Conservation (phyloP, 208 protist species). For the Borovskyia barvae region DNA sequence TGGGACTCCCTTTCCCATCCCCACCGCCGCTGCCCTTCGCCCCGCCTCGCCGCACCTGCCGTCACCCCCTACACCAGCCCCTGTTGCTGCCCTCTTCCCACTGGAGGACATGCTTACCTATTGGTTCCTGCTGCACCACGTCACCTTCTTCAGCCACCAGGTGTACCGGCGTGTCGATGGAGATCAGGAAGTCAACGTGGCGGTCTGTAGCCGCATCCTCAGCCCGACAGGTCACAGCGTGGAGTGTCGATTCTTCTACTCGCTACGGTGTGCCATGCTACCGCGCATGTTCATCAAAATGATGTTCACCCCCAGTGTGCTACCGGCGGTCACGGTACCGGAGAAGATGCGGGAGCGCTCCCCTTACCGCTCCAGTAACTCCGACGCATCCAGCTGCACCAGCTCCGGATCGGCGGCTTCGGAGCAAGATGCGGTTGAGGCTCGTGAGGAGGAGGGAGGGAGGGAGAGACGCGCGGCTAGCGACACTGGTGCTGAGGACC, state of each 20-base stretch:
- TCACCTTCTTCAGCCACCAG: constrained; percentile 41
- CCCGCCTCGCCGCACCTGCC: not conserved
- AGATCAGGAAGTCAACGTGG: constrained; percentile 49
- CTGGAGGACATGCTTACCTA: constrained; percentile 41
- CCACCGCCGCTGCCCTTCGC: not conserved
- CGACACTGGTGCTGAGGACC: too few species aligned
- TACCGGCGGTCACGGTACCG: constrained; percentile 42
- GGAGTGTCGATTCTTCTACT: constrained; percentile 68
- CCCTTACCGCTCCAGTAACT: constrained; percentile 13
- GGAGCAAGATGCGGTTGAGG: too few species aligned
- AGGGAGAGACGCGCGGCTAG: too few species aligned
- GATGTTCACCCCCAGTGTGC: constrained; percentile 43
- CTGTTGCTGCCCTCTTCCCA: constrained; percentile 34
- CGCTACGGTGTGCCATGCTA: constrained; percentile 31
- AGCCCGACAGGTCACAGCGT: constrained; percentile 55
- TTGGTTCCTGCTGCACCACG: constrained; percentile 60
- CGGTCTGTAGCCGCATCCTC: constrained; percentile 58
- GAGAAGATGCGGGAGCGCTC: constrained; percentile 29
- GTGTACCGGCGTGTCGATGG: constrained; percentile 46
- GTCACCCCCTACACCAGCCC: too few species aligned
- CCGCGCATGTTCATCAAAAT: constrained; percentile 67
- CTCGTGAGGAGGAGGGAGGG: too few species aligned
- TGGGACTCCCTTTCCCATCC: not conserved
- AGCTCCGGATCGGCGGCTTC: not conserved
- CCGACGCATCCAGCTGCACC: constrained; percentile 1